A percentile compares a stretch with the other conserved stretches of the same genome.
phyloP scores from a whole-genome alignment of 345 rosid species.

The Gossypium rotundifolium region DNA sequence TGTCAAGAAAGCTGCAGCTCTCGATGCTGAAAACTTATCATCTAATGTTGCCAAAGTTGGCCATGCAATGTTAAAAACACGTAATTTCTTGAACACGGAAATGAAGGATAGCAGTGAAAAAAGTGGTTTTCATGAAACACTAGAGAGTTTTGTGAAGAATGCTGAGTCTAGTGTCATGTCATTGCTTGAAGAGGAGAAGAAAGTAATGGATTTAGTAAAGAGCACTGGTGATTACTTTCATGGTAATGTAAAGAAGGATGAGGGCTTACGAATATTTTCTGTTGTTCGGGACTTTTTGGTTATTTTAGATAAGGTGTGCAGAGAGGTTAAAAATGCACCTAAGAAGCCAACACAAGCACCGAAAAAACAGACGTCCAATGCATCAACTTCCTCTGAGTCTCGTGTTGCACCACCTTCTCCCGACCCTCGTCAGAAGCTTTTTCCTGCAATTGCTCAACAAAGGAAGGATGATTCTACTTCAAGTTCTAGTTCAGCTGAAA shows the following conservation, averaged over 20 bases:
- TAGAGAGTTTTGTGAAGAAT: constrained; percentile 71
- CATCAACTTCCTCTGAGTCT: constrained; percentile 45
- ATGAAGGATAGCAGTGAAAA: constrained; percentile 64
- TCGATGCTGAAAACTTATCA: constrained; percentile 77
- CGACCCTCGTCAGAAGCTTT: constrained; percentile 53
- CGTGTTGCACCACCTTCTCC: constrained; percentile 28
- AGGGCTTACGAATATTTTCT: constrained; percentile 73
- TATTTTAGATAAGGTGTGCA: constrained; percentile 79
- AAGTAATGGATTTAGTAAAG: constrained; percentile 79
- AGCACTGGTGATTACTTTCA: constrained; percentile 94
- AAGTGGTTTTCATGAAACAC: constrained; percentile 62
- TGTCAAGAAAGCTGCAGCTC: constrained; percentile 78
- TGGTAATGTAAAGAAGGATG: constrained; percentile 90
- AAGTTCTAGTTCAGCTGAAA: constrained; percentile 58
- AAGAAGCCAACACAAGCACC: constrained; percentile 36
- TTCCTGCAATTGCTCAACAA: constrained; percentile 70
- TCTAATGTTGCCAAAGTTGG: constrained; percentile 71
- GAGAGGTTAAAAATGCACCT: constrained; percentile 64
- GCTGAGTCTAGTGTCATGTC: constrained; percentile 59
- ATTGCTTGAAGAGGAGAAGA: constrained; percentile 81
- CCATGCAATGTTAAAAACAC: constrained; percentile 42
- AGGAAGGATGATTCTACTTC: constrained; percentile 41
- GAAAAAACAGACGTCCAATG: constrained; percentile 43
- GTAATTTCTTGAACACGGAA: constrained; percentile 63
- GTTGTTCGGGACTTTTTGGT: constrained; percentile 79